Base-by-base conservation (phyloP, 1,139 yeast species). In the Wickerhamomyces sp. region DNA sequence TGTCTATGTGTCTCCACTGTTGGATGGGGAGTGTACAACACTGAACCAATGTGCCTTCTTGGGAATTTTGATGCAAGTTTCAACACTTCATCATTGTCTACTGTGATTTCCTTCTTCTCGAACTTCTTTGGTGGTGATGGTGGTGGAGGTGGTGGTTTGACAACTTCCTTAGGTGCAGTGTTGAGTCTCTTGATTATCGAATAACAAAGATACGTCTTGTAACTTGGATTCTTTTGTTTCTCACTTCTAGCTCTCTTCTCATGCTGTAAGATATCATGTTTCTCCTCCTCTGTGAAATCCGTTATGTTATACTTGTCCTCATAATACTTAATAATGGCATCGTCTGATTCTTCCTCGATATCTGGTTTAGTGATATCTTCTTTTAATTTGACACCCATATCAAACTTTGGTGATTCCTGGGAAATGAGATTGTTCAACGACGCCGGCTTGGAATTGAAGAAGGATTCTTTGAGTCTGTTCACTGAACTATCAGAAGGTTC, bases 21-120 rank as follows among this genome's bases (percentile, higher is more conserved):
- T 3, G 76, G 70, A 11, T 71, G 64, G 1, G 83, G 78, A 27
- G 65, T 66, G 54, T 85, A 85, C 0, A 80, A 59, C 4, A 83
- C 57, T 1, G 79, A 67, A 1, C 91, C 91, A 23, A 85, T 58
- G 38, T 69, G 70, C 28, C 59, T 66, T 29, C 83, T 61, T 11
- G 70, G 65, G 28, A 72, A 68, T 33, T 64, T 61, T 9, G 60
- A 47, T 1, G 79, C 66, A 10, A 66, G 54, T n/a, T 64, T 66
- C 1, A 67, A 44, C 1, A 76, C 77, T 25, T 70, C 72, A 13
- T 52, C 45, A 37, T 65, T 72, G 42, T 68, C 56, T 14, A 78
- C 62, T 1, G 52, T 53, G 4, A 61, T 45, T 22, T 51, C 46
- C 17, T 39, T 42, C 35, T 44, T 43, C 10, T 35, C 36, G 16